These are phyloP conservation scores for Apiospora sp. DNA, from an alignment of 2,329 filamentous ascomycete genomes.

Conservation along the genomic window DNA sequence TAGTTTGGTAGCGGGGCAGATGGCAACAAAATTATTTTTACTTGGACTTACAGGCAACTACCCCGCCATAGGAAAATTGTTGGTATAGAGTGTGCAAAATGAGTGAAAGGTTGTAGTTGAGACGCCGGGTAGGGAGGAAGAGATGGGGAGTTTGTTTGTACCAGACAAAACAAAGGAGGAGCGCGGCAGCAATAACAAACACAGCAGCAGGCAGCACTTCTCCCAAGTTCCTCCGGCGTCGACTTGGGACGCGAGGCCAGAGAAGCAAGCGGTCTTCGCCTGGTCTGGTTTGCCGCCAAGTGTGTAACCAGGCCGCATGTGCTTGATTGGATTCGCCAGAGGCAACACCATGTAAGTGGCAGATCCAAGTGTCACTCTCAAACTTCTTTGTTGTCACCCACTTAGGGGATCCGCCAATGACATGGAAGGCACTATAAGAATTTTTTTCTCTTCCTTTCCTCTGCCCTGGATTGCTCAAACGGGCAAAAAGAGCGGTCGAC, in stretches of 20 bases:
- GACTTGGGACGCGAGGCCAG: neutral
- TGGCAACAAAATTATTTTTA: slow-evolving; percentile 21
- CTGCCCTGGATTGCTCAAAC: slow-evolving; percentile 16
- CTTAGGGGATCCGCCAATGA: slow-evolving; percentile 21
- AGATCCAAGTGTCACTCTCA: slow-evolving; percentile 14
- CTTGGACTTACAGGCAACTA: slow-evolving; percentile 12
- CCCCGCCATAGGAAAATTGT: neutral
- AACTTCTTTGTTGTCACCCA: slow-evolving; percentile 18
- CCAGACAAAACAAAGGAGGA: neutral
- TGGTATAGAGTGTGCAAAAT: neutral
- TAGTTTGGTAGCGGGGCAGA: slow-evolving; percentile 9
- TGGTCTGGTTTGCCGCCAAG: slow-evolving; percentile 5
- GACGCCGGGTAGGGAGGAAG: neutral
- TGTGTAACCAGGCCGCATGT: slow-evolving; percentile 8
- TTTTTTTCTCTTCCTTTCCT: slow-evolving; percentile 6
- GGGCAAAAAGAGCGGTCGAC: slow-evolving; percentile 13
- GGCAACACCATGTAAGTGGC: slow-evolving; percentile 18
- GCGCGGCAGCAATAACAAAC: neutral
- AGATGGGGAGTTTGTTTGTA: neutral
- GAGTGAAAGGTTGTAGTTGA: neutral
- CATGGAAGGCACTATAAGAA: slow-evolving; percentile 19
- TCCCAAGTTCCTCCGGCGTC: neutral
- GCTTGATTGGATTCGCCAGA: slow-evolving; percentile 16
- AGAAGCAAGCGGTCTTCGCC: neutral
- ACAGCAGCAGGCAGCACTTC: neutral